Evolutionary conservation across 1,284 basidiomycete genomes (phyloP).

Genomic region (Ustilago vetiveriae): DNA sequence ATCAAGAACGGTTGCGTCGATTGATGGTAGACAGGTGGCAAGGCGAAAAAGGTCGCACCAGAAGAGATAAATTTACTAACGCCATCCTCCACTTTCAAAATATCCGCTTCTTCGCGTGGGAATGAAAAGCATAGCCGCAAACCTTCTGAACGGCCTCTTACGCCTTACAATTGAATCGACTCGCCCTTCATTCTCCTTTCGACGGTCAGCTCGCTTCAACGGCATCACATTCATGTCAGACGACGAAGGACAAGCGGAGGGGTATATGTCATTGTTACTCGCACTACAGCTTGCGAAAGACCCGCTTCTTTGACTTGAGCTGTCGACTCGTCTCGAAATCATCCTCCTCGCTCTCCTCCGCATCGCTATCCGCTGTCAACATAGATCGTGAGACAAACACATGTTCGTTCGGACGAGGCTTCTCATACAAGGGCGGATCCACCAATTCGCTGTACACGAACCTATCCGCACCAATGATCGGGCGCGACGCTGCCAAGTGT

Average conservation of each 20-base stretch:
- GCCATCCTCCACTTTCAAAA: slow-evolving; percentile 1
- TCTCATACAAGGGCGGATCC: too few relatives aligned
- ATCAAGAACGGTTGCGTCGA: too few relatives aligned
- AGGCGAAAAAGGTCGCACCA: background rate
- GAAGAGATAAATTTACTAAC: background rate
- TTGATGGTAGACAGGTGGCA: background rate
- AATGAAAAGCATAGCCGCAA: slow-evolving; percentile 11
- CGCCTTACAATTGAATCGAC: background rate
- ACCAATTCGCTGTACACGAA: too few relatives aligned
- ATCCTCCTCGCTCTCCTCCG: slow-evolving; percentile 25
- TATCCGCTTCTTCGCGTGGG: too few relatives aligned
- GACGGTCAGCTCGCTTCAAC: too few relatives aligned
- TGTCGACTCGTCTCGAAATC: slow-evolving; percentile 40
- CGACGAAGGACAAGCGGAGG: too few relatives aligned
- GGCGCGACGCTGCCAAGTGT: background rate
- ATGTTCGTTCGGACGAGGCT: background rate
- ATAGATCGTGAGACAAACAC: background rate
- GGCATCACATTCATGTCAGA: too few relatives aligned
- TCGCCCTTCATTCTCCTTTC: too few relatives aligned
- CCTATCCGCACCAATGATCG: too few relatives aligned
- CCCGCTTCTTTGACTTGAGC: slow-evolving; percentile 24
- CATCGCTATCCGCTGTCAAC: slow-evolving; percentile 13
- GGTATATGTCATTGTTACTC: background rate
- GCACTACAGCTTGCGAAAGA: slow-evolving; percentile 18
- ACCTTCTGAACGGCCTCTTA: background rate